Conservation (phyloP, 148 eudicot species). For the Mesembryanthemum crystallinum region DNA sequence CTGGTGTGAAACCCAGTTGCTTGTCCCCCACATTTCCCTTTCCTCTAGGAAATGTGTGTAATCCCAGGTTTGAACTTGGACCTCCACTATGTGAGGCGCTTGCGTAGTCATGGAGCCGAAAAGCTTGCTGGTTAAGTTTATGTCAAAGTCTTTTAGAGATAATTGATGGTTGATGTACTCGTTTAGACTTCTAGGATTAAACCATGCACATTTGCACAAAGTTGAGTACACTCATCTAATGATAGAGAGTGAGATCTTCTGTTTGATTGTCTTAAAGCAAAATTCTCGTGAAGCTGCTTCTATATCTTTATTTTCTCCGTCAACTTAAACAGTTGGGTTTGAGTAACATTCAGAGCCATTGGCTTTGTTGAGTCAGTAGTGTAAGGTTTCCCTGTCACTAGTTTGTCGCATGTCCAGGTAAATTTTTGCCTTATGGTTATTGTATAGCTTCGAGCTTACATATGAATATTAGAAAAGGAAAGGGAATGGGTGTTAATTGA, state of each 20-base stretch:
- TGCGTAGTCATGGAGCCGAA: too few relatives aligned
- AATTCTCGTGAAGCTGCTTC: background rate
- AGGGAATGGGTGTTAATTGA: background rate
- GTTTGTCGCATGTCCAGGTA: background rate
- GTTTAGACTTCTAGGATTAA: background rate
- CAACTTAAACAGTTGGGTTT: background rate
- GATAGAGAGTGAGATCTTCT: background rate
- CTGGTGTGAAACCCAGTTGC: too few relatives aligned
- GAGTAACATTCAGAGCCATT: background rate
- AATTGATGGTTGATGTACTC: background rate
- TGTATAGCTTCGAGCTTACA: background rate
- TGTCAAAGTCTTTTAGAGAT: background rate
- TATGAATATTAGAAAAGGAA: background rate
- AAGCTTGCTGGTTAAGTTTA: background rate
- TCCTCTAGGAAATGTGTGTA: too few relatives aligned
- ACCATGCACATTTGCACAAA: background rate
- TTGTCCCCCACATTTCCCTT: too few relatives aligned
- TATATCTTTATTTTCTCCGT: background rate
- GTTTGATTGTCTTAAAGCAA: too few relatives aligned
- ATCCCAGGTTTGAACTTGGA: too few relatives aligned
- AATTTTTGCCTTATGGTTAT: background rate
- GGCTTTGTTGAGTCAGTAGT: background rate
- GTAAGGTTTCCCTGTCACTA: background rate
- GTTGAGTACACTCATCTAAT: background rate
- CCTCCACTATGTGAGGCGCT: too few relatives aligned